Conservation (phyloP, 768 basidiomycete genomes). For the Amyloporia xantha region DNA sequence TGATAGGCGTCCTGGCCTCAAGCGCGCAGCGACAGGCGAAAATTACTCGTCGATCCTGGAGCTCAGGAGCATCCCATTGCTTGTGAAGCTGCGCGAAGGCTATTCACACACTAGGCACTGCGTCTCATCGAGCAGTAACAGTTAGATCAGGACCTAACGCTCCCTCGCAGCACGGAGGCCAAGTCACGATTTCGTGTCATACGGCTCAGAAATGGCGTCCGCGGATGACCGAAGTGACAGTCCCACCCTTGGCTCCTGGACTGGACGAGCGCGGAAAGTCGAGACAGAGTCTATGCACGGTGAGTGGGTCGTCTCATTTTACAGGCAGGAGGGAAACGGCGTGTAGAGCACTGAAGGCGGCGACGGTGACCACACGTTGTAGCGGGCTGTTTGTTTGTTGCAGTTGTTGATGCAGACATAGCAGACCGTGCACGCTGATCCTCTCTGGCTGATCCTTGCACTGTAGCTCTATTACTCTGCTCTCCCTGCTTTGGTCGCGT, state of each 20-base stretch:
- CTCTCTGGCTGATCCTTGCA: conserved; percentile 12
- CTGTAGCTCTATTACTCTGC: conserved; percentile 9
- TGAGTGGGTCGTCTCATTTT: background rate
- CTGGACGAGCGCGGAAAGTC: background rate
- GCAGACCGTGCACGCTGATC: conserved; percentile 3
- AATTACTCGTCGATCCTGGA: no score
- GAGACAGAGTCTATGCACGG: conserved; percentile 1
- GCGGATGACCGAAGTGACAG: conserved; percentile 6
- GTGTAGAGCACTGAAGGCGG: background rate
- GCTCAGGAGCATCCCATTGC: no score
- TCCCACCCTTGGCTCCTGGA: conserved; percentile 8
- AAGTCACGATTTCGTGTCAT: no score
- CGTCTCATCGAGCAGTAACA: no score
- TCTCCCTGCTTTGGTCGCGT: conserved; percentile 9
- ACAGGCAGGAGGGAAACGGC: background rate
- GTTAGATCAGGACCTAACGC: no score
- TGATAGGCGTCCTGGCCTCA: no score
- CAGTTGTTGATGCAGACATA: conserved; percentile 3
- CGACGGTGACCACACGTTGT: background rate
- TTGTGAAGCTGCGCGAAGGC: no score
- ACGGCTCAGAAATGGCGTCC: background rate
- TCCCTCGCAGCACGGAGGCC: no score
- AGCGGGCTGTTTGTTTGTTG: background rate
- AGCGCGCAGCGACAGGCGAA: no score
- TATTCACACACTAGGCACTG: no score